Evolutionary conservation across 2,329 filamentous ascomycete genomes (phyloP).

Genomic region (Exophiala oligosperma): DNA sequence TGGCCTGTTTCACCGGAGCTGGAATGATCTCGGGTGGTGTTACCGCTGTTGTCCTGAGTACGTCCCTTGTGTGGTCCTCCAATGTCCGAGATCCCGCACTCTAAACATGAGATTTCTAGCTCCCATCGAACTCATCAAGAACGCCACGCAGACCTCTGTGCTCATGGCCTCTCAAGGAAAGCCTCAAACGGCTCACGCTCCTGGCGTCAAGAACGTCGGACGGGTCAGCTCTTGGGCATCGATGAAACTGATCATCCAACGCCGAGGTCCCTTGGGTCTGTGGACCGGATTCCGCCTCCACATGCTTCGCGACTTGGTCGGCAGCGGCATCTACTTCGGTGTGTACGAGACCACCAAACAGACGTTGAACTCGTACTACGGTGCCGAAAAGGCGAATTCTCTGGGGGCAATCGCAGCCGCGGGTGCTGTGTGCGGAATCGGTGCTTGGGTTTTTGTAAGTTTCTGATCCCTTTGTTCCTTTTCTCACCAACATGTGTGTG

Average conservation of each 20-base stretch:
- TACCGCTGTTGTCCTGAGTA: slow-evolving; percentile 46
- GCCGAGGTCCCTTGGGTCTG: slow-evolving; percentile 44
- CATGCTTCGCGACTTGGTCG: slow-evolving; percentile 46
- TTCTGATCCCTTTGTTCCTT: slow-evolving; percentile 42
- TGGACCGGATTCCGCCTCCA: slow-evolving; percentile 50
- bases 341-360: slow-evolving; percentile 51
- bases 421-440: slow-evolving; percentile 47
- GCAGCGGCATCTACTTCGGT: slow-evolving; percentile 48
- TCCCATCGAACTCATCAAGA: slow-evolving; percentile 50
- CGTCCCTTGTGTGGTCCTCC: slow-evolving; percentile 17
- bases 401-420: slow-evolving; percentile 47
- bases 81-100: background rate
- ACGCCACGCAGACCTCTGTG: slow-evolving; percentile 50
- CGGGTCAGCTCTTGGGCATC: slow-evolving; percentile 45
- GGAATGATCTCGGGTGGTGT: slow-evolving; percentile 45
- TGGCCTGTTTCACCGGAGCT: slow-evolving; percentile 44
- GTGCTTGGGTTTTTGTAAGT: slow-evolving; percentile 44
- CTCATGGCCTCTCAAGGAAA: slow-evolving; percentile 37
- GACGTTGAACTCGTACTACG: slow-evolving; percentile 44
- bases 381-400: slow-evolving; percentile 41
- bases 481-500: background rate
- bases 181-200: background rate
- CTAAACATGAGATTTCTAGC: slow-evolving; percentile 32
- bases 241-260: slow-evolving; percentile 43
- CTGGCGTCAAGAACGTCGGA: slow-evolving; percentile 32